phyloP scores from a whole-genome alignment of 139 green algal genomes.

The Picochlorum sp. region DNA sequence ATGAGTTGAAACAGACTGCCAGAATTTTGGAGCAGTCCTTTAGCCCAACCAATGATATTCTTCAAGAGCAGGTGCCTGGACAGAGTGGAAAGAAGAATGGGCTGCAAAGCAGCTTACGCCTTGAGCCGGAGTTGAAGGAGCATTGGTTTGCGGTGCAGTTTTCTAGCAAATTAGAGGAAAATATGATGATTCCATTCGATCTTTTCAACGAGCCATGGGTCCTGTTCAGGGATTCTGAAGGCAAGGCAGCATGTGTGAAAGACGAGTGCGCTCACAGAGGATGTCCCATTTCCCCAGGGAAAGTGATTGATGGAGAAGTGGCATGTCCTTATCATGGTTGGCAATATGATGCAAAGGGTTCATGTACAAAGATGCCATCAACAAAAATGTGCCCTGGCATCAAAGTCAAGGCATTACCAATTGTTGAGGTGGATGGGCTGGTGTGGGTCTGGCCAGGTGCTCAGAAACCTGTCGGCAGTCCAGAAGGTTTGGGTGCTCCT shows the following conservation, averaged over 20 bases:
- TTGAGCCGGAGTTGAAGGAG: constrained; percentile 30
- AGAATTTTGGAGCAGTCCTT: constrained; percentile 9
- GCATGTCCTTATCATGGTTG: constrained; percentile 93
- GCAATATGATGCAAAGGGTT: constrained; percentile 69
- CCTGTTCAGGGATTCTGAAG: constrained; percentile 68
- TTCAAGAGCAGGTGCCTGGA: neutral
- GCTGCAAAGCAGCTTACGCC: constrained; percentile 23
- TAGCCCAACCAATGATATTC: neutral
- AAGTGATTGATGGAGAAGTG: constrained; percentile 50
- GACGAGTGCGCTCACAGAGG: constrained; percentile 93
- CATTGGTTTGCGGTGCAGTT: constrained; percentile 37
- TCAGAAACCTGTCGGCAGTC: constrained; percentile 40
- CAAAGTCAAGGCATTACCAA: constrained; percentile 61
- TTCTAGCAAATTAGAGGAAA: constrained; percentile 15
- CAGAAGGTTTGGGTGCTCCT: constrained; percentile 34
- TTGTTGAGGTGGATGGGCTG: constrained; percentile 84
- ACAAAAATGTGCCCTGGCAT: constrained; percentile 63
- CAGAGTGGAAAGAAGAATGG: neutral
- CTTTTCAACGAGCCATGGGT: constrained; percentile 94
- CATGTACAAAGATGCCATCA: constrained; percentile 88
- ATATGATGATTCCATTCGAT: constrained; percentile 62
- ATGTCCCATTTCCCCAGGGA: constrained; percentile 84
- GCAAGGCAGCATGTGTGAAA: constrained; percentile 19
- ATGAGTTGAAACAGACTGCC: constrained; percentile 63
- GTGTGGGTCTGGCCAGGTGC: constrained; percentile 90